A percentile compares a stretch with the other conserved stretches of the same genome.
phyloP scores from a whole-genome alignment of 2,329 filamentous ascomycete genomes.

The Exophiala dermatitidis region DNA sequence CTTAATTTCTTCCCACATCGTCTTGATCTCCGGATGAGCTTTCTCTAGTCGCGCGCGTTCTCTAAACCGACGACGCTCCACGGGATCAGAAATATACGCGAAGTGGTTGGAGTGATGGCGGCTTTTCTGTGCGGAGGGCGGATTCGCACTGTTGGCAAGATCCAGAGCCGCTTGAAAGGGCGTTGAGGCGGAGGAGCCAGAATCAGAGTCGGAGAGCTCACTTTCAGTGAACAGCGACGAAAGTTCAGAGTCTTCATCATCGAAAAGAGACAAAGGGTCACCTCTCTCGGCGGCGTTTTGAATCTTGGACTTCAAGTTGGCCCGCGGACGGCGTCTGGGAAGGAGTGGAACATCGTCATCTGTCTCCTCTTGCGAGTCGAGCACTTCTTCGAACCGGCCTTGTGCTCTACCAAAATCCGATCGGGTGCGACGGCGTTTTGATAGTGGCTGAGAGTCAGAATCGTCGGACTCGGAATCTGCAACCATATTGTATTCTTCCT shows the following conservation, averaged over 20 bases:
- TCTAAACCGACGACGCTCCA: conserved; percentile 31
- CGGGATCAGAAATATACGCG: conserved; percentile 2
- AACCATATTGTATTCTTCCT: conserved; percentile 43
- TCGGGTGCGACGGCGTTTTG: conserved; percentile 11
- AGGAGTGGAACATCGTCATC: conserved; percentile 19
- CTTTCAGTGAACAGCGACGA: conserved; percentile 8
- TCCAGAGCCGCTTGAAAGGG: conserved; percentile 6
- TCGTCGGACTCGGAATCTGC: conserved; percentile 19
- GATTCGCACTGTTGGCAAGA: not conserved
- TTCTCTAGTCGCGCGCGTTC: conserved; percentile 63
- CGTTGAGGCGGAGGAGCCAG: not conserved
- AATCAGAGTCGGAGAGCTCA: conserved; percentile 11
- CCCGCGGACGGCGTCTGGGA: conserved; percentile 2
- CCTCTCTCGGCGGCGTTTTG: not conserved
- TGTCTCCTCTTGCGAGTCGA: conserved; percentile 7
- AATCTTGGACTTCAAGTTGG: not conserved
- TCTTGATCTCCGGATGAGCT: conserved; percentile 68
- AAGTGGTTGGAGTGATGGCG: not conserved
- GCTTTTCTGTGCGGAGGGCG: not conserved
- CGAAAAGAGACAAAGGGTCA: not conserved
- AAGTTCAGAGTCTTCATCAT: conserved; percentile 10
- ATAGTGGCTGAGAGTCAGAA: conserved; percentile 10
- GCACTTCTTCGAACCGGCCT: not conserved
- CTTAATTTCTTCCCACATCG: conserved; percentile 77
- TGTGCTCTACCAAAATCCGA: not conserved